Evolutionary conservation across 2,329 filamentous ascomycete genomes (phyloP), one percentile per base, ranked within the genome.

Genomic region (Beauveria bassiana): DNA sequence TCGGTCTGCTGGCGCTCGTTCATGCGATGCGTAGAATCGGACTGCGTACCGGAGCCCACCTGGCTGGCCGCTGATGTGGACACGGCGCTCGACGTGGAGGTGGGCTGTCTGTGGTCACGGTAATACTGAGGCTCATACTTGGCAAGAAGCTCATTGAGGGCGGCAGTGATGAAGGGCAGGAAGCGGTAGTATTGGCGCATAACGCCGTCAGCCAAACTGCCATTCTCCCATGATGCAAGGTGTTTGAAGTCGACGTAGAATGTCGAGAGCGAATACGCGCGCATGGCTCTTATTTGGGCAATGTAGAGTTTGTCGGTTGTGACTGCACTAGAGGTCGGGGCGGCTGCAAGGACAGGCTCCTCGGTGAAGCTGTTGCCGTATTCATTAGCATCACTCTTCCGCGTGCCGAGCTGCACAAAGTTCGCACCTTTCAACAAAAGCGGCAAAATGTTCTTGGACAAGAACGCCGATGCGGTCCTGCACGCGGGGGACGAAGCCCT

Each of bases 51-150:
- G 8, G 84, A 84, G 60, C 85, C 85, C 42, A 81, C 77, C 62
- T 85, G 84, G 69, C 85, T 88, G 31, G 80, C 79, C 26, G 82
- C 87, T 1, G 90, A 88, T 5, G 87, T 87, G 1, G 89, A 85
- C 65, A 87, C 81, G 59, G 85, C 87, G 64, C 88, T 89, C 18
- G 88, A 89, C 28, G 42, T 52, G 52, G 88, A 86, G 2, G 88
- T 89, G 6, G 91, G 88, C 73, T 96, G 92, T 58, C 91, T 86
- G 78, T 98, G 93, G 70, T 96, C 89, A 68, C 90, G 85, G 77
- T 96, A 98, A 77, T 98, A 99, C 71, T 89, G 84, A 5, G 95
- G 91, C 74, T 97, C 93, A 76, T 97, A 89, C 77, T 96, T 96
- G 67, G 91, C 88, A 68, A 99, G 96, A 75, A 96, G 86, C 70